These are phyloP conservation scores for Saprolegnia parasitica DNA, from an alignment of 352 stramenopile genomes.

Conservation along the genomic window DNA sequence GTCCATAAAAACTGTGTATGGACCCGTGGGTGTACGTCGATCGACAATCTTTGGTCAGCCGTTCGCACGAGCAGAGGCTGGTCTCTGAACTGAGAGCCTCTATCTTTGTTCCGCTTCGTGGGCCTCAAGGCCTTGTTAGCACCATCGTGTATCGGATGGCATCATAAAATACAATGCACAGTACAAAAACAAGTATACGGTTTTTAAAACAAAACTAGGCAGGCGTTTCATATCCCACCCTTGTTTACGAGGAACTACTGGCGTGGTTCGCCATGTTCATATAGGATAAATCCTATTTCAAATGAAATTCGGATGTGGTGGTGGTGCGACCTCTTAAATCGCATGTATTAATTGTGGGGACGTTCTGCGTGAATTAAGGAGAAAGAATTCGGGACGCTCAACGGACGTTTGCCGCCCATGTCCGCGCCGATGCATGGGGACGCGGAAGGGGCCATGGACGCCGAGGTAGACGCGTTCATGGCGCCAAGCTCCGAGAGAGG, in stretches of 20 bases:
- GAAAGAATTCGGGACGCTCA: constrained; percentile 15
- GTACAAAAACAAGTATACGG: no score
- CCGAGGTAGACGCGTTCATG: not conserved
- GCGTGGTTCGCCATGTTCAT: not conserved
- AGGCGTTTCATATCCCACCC: not conserved
- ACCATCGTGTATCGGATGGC: no score
- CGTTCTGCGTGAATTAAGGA: not conserved
- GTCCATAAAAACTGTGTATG: no score
- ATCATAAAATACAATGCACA: not conserved
- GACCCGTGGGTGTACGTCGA: no score
- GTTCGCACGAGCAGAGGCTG: no score
- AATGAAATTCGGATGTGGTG: not conserved
- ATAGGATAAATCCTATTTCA: not conserved
- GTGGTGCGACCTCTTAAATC: not conserved
- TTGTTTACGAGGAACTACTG: not conserved
- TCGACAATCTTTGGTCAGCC: no score
- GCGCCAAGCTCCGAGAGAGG: not conserved
- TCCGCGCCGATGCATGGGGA: constrained; percentile 10
- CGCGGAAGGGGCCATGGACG: constrained; percentile 2
- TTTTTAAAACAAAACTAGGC: not conserved
- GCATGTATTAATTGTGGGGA: not conserved
- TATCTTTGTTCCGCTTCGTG: no score
- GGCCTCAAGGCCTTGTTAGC: no score
- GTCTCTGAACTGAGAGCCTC: no score
- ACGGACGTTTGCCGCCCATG: constrained; percentile 17